Conservation (phyloP, 1,284 basidiomycete genomes). For the Melampsora occidentalis region DNA sequence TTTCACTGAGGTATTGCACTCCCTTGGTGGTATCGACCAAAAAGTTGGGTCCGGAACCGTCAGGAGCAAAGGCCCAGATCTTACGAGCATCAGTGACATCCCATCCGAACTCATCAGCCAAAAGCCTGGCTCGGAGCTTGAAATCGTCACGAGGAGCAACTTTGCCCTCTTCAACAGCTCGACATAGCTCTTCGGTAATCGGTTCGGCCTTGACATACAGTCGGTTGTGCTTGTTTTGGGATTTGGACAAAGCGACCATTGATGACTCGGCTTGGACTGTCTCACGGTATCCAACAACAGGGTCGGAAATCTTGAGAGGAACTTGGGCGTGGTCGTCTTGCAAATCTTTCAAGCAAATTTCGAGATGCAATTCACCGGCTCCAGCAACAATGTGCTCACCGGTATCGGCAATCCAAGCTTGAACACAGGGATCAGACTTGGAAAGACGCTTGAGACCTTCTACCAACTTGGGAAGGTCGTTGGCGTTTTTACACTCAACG, state of each 20-base stretch:
- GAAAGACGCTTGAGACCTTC: conserved; percentile 99
- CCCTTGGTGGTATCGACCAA: conserved; percentile 98
- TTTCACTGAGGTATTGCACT: conserved; percentile 87
- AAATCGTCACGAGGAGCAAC: conserved; percentile 93
- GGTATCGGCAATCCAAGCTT: conserved; percentile 85
- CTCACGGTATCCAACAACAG: conserved; percentile 97
- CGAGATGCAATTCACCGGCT: conserved; percentile 98
- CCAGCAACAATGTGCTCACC: conserved; percentile 99
- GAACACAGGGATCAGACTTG: conserved; percentile 99
- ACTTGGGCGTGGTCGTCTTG: conserved; percentile 99
- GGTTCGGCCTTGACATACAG: conserved; percentile 90
- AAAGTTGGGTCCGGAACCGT: conserved; percentile 95
- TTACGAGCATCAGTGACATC: conserved; percentile 99
- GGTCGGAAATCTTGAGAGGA: conserved; percentile 97
- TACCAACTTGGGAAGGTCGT: conserved; percentile 98
- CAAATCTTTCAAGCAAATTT: conserved; percentile 99
- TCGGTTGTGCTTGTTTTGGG: conserved; percentile 99
- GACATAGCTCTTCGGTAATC: conserved; percentile 87
- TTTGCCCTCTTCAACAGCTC: conserved; percentile 85
- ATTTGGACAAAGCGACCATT: conserved; percentile 96
- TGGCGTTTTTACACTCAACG: conserved; percentile 99
- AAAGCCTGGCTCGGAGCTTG: conserved; percentile 89
- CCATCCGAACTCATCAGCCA: conserved; percentile 97
- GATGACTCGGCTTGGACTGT: conserved; percentile 94
- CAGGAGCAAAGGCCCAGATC: conserved; percentile 99